Percentiles rank a stretch among this genome's conserved stretches.
These are phyloP conservation scores for Parathielavia appendiculata DNA, from an alignment of 495 filamentous ascomycete genomes.

Conservation along the genomic window DNA sequence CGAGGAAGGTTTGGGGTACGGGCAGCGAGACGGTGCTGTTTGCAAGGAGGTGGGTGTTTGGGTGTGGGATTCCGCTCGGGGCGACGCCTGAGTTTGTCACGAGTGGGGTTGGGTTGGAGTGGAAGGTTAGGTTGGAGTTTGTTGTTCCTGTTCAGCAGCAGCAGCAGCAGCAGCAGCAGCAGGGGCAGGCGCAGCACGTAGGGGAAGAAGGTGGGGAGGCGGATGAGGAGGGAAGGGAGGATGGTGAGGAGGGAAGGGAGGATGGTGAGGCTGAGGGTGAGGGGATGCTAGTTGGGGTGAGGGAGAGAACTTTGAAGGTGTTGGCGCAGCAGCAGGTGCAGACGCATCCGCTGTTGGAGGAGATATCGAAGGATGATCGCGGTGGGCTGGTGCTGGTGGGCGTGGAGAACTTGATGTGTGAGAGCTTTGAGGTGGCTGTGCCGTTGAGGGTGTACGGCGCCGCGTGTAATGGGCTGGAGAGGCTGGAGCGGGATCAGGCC, in stretches of 20 bases:
- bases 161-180: constrained; percentile 5
- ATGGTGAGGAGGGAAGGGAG: too few relatives aligned
- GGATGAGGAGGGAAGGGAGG: background rate
- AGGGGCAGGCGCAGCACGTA: constrained; percentile 1
- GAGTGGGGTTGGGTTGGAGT: constrained; percentile 75
- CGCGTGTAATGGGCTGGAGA: constrained; percentile 41
- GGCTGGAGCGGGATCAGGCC: constrained; percentile 46
- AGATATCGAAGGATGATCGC: constrained; percentile 64
- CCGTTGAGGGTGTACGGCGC: constrained; percentile 81
- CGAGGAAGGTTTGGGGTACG: constrained; percentile 69
- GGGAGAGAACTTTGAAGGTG: background rate
- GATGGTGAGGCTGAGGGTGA: background rate
- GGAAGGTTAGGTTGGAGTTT: constrained; percentile 86
- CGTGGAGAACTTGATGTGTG: constrained; percentile 69
- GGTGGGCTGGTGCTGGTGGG: constrained; percentile 62
- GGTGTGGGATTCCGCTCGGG: constrained; percentile 67
- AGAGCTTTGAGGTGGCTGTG: constrained; percentile 85
- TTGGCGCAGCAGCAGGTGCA: constrained; percentile 1
- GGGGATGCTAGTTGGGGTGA: background rate
- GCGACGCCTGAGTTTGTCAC: constrained; percentile 89
- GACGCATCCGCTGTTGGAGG: constrained; percentile 49
- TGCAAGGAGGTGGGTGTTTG: constrained; percentile 70
- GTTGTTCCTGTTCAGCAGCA: constrained; percentile 51
- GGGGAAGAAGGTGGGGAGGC: constrained; percentile 8
- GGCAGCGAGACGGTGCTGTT: constrained; percentile 76